Conservation (phyloP, 2,329 filamentous ascomycete species). For the Immersiporthe knoxdaviesiana region DNA sequence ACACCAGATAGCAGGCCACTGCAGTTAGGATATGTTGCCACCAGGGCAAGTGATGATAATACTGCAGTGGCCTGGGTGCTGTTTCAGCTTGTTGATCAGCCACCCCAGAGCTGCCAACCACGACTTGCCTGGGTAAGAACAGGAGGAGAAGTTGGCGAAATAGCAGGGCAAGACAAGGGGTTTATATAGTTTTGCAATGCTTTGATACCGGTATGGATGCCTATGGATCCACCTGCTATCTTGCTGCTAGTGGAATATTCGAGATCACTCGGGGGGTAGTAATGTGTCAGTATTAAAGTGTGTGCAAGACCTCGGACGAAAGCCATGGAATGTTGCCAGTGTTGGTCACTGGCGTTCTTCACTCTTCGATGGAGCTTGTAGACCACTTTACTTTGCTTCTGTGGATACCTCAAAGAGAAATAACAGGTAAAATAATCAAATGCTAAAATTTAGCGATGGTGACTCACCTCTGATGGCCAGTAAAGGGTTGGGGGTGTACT, state of each 20-base stretch:
- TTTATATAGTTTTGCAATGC: not conserved
- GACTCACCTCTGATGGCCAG: too few relatives aligned
- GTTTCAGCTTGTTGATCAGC: not conserved
- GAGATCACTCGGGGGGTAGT: not conserved
- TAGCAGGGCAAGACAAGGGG: not conserved
- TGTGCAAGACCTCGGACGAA: not conserved
- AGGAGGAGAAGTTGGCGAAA: not conserved
- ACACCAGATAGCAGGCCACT: not conserved
- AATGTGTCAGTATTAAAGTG: not conserved
- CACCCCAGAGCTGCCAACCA: too few relatives aligned
- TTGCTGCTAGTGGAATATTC: not conserved
- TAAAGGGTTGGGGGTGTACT: not conserved
- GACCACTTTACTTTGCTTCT: too few relatives aligned
- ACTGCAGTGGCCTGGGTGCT: not conserved
- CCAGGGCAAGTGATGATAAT: not conserved
- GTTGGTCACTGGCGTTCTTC: not conserved
- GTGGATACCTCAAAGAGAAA: not conserved
- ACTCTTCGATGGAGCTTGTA: not conserved
- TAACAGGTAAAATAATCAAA: not conserved
- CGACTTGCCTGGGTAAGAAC: not conserved
- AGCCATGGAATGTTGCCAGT: not conserved
- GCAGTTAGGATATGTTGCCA: not conserved
- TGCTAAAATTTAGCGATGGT: not conserved
- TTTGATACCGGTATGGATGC: not conserved
- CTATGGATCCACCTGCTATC: not conserved